Base-by-base conservation (phyloP, 805 yeast genomes). In the Candida nitratophila region DNA sequence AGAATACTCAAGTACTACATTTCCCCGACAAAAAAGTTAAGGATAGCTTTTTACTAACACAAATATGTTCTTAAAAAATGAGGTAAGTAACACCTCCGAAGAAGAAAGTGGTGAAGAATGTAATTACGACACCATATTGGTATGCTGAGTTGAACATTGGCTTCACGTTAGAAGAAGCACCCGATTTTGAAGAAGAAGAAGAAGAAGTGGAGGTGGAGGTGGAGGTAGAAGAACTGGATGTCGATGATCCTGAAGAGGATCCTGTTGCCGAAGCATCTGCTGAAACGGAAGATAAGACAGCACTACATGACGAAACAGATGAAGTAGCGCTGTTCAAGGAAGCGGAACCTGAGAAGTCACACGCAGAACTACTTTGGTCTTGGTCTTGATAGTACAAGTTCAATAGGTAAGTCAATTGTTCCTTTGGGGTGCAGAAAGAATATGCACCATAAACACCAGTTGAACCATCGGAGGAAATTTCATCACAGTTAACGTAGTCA, bases 291-390 rank as follows among this genome's bases (percentile, higher is more conserved):
- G 65, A 56, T 49, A 76, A 56, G 48, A 72, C 56, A 27, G 78
- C 68, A 24, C 76, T 52, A 68, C 89, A 82, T 30, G 57, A 40
- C 20, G 77, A 64, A 32, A 71, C 71, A 31, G 74, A 60, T 44
- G 66, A 65, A 30, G 74, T 60, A 44, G 66, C 65, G 38, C 65
- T 53, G 44, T 59, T 57, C 44, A 77, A 45, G n/a, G 83, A 57
- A 31, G 90, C 93, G 46, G 82, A 73, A 44, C 95, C 91, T 44
- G 60, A 60, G 63, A 84, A 86, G 62, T 76, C 78, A 69, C 95
- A 86, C 46, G 84, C 90, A 42, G 76, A 63, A 2, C 62, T 44
- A 40, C 53, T 49, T 41, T 61, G 60, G 50, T 66, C 69, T 47
- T 81, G 73, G 34, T 65, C 66, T 41, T 61, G 61, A 61, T 79